A percentile compares a stretch with the other conserved stretches of the same genome.
Conservation (phyloP, 768 basidiomycete genomes). For the Tulasnella sp. region DNA sequence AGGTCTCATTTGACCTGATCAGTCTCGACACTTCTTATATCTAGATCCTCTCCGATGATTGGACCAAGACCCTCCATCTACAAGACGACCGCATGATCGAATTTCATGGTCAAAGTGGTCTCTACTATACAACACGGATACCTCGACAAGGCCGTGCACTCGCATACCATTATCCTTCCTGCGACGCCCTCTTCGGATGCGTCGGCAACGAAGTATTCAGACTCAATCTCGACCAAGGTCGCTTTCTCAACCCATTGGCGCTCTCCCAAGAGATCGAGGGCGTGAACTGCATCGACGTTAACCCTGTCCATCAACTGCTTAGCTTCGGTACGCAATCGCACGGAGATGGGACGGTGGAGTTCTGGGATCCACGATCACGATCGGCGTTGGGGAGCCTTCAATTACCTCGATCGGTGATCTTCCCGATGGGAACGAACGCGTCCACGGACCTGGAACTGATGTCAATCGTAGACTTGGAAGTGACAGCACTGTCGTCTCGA, state of each 20-base stretch:
- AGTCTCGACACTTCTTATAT: neutral
- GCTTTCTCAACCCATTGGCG: slow-evolving; percentile 74
- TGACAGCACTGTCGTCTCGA: slow-evolving; percentile 79
- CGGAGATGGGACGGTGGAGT: slow-evolving; percentile 67
- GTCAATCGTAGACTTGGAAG: slow-evolving; percentile 34
- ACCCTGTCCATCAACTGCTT: slow-evolving; percentile 82
- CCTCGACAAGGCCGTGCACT: slow-evolving; percentile 87
- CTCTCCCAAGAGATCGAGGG: slow-evolving; percentile 57
- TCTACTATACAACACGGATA: slow-evolving; percentile 88
- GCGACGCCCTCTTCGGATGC: slow-evolving; percentile 77
- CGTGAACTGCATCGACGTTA: slow-evolving; percentile 86
- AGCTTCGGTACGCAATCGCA: slow-evolving; percentile 78
- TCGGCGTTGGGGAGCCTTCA: slow-evolving; percentile 57
- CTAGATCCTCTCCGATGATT: slow-evolving; percentile 91
- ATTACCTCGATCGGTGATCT: slow-evolving; percentile 45
- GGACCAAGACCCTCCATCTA: slow-evolving; percentile 96
- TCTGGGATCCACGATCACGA: slow-evolving; percentile 91
- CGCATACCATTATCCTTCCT: slow-evolving; percentile 89
- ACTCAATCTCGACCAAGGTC: slow-evolving; percentile 89
- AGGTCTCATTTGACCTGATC: neutral
- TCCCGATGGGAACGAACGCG: slow-evolving; percentile 30
- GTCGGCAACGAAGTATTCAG: slow-evolving; percentile 84
- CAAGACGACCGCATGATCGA: slow-evolving; percentile 93
- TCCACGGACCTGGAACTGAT: slow-evolving; percentile 24
- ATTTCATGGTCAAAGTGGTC: slow-evolving; percentile 86